Percentiles rank a stretch among this genome's conserved stretches.
These are phyloP conservation scores for Sugiyamaella novakii DNA, from an alignment of 1,139 yeast species.

Conservation along the genomic window DNA sequence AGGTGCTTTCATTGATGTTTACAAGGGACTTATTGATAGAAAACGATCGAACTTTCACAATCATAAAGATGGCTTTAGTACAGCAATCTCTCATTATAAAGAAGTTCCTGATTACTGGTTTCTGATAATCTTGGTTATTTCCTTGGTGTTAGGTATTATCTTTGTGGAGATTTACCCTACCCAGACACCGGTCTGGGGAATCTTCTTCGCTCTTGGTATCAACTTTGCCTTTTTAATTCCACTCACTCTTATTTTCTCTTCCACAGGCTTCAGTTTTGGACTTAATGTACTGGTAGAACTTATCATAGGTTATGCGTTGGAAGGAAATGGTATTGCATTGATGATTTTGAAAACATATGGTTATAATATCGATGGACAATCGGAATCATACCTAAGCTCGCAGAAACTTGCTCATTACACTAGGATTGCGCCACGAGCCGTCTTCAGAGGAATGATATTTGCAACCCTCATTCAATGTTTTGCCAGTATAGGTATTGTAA, in stretches of 20 bases:
- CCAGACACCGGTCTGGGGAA: slow-evolving; percentile 55
- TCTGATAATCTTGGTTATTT: slow-evolving; percentile 47
- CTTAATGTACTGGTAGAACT: slow-evolving; percentile 59
- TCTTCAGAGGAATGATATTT: slow-evolving; percentile 60
- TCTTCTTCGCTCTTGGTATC: slow-evolving; percentile 58
- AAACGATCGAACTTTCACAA: slow-evolving; percentile 13
- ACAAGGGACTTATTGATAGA: slow-evolving; percentile 17
- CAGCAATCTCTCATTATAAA: slow-evolving; percentile 13
- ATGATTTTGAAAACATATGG: slow-evolving; percentile 61
- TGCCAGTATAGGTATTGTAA: slow-evolving; percentile 55
- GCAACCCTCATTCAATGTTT: slow-evolving; percentile 44
- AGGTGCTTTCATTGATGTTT: slow-evolving; percentile 29
- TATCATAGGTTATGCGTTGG: slow-evolving; percentile 62
- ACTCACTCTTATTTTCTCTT: slow-evolving; percentile 50
- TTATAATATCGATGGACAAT: slow-evolving; percentile 61
- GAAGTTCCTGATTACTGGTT: slow-evolving; percentile 72
- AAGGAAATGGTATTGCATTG: slow-evolving; percentile 63
- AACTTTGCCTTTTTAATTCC: slow-evolving; percentile 58
- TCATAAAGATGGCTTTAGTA: slow-evolving; percentile 18
- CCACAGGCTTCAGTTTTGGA: slow-evolving; percentile 56
- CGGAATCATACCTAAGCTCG: slow-evolving; percentile 56
- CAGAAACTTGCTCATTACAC: slow-evolving; percentile 65
- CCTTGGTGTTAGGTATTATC: slow-evolving; percentile 53
- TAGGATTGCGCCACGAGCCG: slow-evolving; percentile 59
- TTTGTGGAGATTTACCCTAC: slow-evolving; percentile 48